Base-by-base conservation (phyloP, 75 land plant species). In the Pinus taeda region DNA sequence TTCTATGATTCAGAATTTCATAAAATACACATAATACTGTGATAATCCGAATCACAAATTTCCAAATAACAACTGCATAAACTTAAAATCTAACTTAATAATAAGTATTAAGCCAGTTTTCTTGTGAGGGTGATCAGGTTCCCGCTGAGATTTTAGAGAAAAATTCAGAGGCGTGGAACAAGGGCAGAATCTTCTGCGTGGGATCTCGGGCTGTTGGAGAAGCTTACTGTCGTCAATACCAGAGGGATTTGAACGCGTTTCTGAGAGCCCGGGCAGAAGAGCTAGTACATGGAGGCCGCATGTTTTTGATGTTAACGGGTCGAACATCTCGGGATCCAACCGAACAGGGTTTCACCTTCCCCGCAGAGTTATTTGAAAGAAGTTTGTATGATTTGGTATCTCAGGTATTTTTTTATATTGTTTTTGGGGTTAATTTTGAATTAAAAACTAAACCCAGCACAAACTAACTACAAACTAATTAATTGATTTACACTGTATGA, bases 191-290 rank as follows among this genome's bases (percentile, higher is more conserved):
- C 4, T 83, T 60, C 75, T 33, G 83, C 20, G 20, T 9, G 14
- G 61, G 11, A 59, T n/a, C 77, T 79, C n/a, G 77, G 65, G 6
- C 15, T 4, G 85, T 83, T 9, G 29, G 1, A 3, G 78, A 69
- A 26, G 69, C 75, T 36, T 86, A 86, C 67, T 57, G 5, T n/a
- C 79, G 69, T 7, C 88, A 86, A 70, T 86, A 77, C 29, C 24
- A 77, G 9, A 57, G 11, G 4, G 88, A 86, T 30, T 86, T 86
- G 45, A 53, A 76, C 12, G 0, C 57, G 22, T 85, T 85, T 57
- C 78, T 85, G 3, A 77, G 11, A 18, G 57, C 57, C 14, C 82
- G 84, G 0, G 82, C 75, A 8, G 33, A 82, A 18, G 87, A 85
- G 37, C 13, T 82, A 8, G 58, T 71, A 6, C 5, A n/a, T 4